Evolutionary conservation across 225 moss, liverwort and hornwort genomes (phyloP).

Genomic region (Marchantia paleacea): DNA sequence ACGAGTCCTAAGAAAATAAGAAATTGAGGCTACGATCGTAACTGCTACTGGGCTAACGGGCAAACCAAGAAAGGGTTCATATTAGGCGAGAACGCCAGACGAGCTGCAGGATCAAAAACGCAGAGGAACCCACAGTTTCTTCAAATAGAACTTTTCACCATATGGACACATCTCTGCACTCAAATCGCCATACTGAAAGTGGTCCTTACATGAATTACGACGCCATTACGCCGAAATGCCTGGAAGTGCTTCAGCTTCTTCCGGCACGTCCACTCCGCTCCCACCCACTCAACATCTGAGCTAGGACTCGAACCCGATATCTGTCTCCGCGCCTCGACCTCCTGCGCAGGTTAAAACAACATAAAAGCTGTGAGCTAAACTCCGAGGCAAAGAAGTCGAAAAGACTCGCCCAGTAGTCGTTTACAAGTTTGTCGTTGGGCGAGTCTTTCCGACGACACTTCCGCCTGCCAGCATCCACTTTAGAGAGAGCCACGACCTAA

Average conservation of each 20-base stretch:
- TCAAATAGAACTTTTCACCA: neutral
- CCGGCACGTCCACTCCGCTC: slow-evolving; percentile 58
- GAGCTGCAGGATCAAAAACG: neutral
- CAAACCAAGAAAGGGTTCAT: neutral
- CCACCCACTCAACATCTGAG: slow-evolving; percentile 65
- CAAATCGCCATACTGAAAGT: neutral
- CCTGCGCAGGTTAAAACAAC: slow-evolving; percentile 32
- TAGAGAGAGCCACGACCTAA: no score
- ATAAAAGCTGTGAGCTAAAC: neutral
- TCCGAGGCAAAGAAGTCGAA: no score
- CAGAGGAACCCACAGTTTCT: no score
- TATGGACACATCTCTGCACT: neutral
- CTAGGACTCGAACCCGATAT: slow-evolving; percentile 28
- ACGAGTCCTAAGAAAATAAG: neutral
- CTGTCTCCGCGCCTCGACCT: slow-evolving; percentile 46
- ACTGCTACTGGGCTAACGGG: neutral
- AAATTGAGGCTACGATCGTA: neutral
- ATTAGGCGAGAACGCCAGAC: neutral
- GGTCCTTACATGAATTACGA: slow-evolving; percentile 63
- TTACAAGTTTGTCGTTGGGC: no score
- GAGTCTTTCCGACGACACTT: no score
- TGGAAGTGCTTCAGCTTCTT: slow-evolving; percentile 72
- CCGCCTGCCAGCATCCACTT: no score
- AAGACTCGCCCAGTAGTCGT: no score
- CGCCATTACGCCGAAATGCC: slow-evolving; percentile 79